Conservation (phyloP, 805 yeast genomes). For the Teunomyces aglyptinius region DNA sequence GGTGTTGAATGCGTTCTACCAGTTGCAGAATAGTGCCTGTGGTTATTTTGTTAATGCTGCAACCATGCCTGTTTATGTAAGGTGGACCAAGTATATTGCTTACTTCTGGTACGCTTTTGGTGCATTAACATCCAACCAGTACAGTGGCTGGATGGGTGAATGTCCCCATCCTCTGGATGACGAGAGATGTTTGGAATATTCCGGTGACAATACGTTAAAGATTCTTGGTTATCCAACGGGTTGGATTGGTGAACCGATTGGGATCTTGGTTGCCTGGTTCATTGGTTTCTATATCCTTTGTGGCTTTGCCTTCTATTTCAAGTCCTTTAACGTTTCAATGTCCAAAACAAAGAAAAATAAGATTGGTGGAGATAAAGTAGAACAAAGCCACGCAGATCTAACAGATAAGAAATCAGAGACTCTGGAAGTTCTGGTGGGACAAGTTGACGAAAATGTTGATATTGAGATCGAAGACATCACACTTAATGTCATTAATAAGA, state of each 20-base stretch:
- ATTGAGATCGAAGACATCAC: constrained; percentile 7
- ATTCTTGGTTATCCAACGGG: constrained; percentile 58
- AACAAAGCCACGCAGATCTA: background rate
- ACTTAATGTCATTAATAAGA: constrained; percentile 7
- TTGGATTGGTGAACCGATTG: constrained; percentile 68
- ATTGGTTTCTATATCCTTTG: constrained; percentile 53
- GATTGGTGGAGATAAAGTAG: constrained; percentile 22
- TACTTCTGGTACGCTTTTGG: constrained; percentile 30
- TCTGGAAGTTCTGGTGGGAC: background rate
- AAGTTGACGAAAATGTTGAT: constrained; percentile 5
- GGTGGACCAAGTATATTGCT: constrained; percentile 27
- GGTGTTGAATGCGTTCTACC: constrained; percentile 20
- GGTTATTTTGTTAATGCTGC: constrained; percentile 27
- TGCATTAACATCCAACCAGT: constrained; percentile 24
- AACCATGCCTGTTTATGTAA: constrained; percentile 28
- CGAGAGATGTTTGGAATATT: constrained; percentile 38
- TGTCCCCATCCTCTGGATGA: constrained; percentile 34
- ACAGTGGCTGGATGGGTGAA: constrained; percentile 21
- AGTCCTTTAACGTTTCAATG: constrained; percentile 52
- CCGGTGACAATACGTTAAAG: constrained; percentile 54
- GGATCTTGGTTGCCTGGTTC: constrained; percentile 57
- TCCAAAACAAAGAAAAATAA: constrained; percentile 39
- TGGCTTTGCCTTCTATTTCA: constrained; percentile 44
- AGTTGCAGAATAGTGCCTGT: constrained; percentile 28
- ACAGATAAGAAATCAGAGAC: background rate